Conservation (phyloP, 1,284 basidiomycete genomes). For the Meira nashicola region DNA sequence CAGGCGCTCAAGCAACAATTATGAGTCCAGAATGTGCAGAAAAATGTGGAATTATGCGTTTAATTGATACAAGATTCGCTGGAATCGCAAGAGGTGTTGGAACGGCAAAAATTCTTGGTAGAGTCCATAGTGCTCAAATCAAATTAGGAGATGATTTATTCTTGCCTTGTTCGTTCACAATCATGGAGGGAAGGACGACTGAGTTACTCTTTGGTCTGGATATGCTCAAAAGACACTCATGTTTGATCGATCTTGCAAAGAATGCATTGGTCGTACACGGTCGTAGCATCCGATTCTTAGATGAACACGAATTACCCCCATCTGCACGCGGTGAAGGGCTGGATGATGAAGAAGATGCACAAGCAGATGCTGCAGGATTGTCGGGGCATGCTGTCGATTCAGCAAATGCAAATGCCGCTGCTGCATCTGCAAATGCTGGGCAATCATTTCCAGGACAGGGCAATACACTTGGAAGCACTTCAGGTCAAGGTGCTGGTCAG, state of each 20-base stretch:
- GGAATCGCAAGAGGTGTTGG: constrained; percentile 94
- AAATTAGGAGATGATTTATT: constrained; percentile 72
- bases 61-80: constrained; percentile 78
- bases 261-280: constrained; percentile 82
- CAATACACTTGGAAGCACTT: constrained; percentile 40
- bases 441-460: constrained; percentile 2
- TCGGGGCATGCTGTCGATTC: constrained; percentile 20
- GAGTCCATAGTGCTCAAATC: constrained; percentile 87
- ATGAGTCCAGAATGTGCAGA: constrained; percentile 95
- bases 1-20: constrained; percentile 92
- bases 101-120: constrained; percentile 86
- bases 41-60: constrained; percentile 86
- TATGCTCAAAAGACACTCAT: constrained; percentile 96
- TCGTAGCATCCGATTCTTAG: constrained; percentile 76
- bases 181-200: constrained; percentile 88
- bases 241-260: constrained; percentile 85
- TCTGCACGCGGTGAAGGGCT: constrained; percentile 23
- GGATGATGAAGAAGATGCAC: constrained; percentile 35
- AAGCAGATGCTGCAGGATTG: constrained; percentile 1
- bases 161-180: constrained; percentile 86
- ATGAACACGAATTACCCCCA: constrained; percentile 77
- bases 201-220: constrained; percentile 92
- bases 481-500: constrained; percentile 57
- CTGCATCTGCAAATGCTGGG: constrained; percentile 26
- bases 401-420: constrained; percentile 23